Base-by-base conservation (phyloP, 2,329 filamentous ascomycete genomes). In the Metarhizium rileyi region DNA sequence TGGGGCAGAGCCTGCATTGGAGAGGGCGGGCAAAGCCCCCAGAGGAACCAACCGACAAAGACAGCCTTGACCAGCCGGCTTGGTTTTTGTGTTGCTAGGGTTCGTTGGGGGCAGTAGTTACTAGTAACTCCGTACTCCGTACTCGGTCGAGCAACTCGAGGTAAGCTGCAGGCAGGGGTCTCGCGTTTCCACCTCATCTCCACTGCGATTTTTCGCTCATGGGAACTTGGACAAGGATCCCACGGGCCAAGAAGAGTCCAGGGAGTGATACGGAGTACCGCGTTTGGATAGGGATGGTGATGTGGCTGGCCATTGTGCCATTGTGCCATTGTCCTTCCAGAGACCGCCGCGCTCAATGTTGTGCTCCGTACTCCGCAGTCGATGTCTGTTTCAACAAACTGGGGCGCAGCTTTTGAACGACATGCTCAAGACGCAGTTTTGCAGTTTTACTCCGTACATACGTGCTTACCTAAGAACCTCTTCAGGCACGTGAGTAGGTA, bases 171-270 rank as follows among this genome's bases (percentile, higher is more conserved):
- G 36, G 36, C 36, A 30, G n/a, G n/a, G n/a, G n/a, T n/a, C n/a
- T 16, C 3, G 10, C 7, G n/a, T 23, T 25, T 42, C 27, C 47
- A 28, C 30, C 38, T 43, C 50, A 46, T 49, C 28, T 46, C 50
- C 46, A 49, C 50, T 30, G 16, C 46, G 48, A 42, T 35, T 51
- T 51, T 41, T 49, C 30, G 40, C 45, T 46, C 50, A 42, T 44
- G 40, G 27, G 16, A 18, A 12, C n/a, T 40, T 43, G n/a, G 47
- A 49, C 50, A 46, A 40, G 44, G 38, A 14, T 46, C 26, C 30
- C 22, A 22, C 14, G n/a, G 23, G 45, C 20, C 36, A 40, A 38
- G 30, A n/a, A 38, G 35, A 28, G 3, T 20, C 20, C 28, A 28
- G 27, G 14, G 42, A 33, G 10, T 44, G 23, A 25, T 20, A 14